Percentiles rank a stretch among this genome's conserved stretches.
phyloP scores from a whole-genome alignment of 192 early-diverging fungal genomes.

The Backusella tuberculispora region DNA sequence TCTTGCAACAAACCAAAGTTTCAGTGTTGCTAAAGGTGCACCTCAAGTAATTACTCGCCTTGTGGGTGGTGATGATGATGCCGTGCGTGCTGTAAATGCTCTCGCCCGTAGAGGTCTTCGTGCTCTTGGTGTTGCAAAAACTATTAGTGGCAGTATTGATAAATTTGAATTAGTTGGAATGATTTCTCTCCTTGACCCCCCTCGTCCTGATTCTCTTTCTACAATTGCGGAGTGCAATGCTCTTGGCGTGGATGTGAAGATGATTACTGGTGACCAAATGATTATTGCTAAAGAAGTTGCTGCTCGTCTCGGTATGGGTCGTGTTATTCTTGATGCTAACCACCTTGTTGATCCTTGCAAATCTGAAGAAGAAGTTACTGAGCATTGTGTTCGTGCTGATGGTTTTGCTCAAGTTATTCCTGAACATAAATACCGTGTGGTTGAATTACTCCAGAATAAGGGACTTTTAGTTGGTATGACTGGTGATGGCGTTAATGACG shows the following conservation, averaged over 20 bases:
- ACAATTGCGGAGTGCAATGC: slow-evolving; percentile 84
- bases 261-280: slow-evolving; percentile 96
- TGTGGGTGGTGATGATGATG: slow-evolving; percentile 72
- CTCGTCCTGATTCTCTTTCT: slow-evolving; percentile 84
- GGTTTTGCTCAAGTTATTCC: slow-evolving; percentile 98
- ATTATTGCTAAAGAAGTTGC: slow-evolving; percentile 96
- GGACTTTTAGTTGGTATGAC: slow-evolving; percentile 93
- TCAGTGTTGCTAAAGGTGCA: slow-evolving; percentile 86
- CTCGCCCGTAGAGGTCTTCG: slow-evolving; percentile 84
- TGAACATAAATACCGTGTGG: slow-evolving; percentile 98
- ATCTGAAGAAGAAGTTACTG: slow-evolving; percentile 81
- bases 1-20: slow-evolving; percentile 72
- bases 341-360: slow-evolving; percentile 80
- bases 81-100: slow-evolving; percentile 70
- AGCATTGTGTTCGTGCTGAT: slow-evolving; percentile 85
- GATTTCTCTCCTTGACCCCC: slow-evolving; percentile 91
- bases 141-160: slow-evolving; percentile 64
- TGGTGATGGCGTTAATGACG: slow-evolving; percentile 89
- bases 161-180: slow-evolving; percentile 85
- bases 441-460: slow-evolving; percentile 90
- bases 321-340: slow-evolving; percentile 88
- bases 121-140: slow-evolving; percentile 91
- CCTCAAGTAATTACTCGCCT: slow-evolving; percentile 83
- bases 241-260: slow-evolving; percentile 93
- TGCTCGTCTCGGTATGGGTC: slow-evolving; percentile 87